These are phyloP conservation scores for Nigrospora oryzae DNA, from an alignment of 2,329 filamentous ascomycete species.

Conservation along the genomic window DNA sequence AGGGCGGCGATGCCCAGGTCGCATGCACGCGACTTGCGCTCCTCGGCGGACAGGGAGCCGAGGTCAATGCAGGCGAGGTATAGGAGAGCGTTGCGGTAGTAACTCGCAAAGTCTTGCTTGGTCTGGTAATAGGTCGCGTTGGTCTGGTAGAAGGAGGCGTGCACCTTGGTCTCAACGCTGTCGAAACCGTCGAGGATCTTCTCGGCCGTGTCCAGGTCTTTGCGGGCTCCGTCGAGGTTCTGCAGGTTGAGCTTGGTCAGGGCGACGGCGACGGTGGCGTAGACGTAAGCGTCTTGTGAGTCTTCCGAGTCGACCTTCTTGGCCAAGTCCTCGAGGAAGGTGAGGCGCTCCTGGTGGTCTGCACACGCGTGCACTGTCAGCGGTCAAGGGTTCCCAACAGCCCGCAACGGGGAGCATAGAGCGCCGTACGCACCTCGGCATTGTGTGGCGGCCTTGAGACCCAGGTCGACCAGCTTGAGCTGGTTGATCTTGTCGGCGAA, in stretches of 20 bases:
- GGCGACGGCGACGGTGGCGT: conserved; percentile 84
- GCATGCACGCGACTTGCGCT: conserved; percentile 79
- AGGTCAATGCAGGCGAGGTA: conserved; percentile 95
- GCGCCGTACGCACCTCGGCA: conserved; percentile 54
- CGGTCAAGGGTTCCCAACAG: not conserved
- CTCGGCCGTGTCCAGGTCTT: conserved; percentile 81
- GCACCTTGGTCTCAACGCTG: conserved; percentile 88
- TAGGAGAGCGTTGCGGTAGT: conserved; percentile 95
- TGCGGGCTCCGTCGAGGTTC: conserved; percentile 74
- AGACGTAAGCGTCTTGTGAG: conserved; percentile 93
- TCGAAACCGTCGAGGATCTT: conserved; percentile 85
- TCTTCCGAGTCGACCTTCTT: conserved; percentile 85
- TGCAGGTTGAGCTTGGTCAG: conserved; percentile 75
- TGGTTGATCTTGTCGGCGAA: conserved; percentile 99
- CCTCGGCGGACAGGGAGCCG: conserved; percentile 60
- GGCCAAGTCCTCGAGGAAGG: conserved; percentile 75
- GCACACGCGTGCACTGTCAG: not conserved
- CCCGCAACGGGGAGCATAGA: not conserved
- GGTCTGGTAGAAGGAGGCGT: conserved; percentile 92
- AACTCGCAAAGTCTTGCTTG: conserved; percentile 87
- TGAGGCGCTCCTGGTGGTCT: conserved; percentile 82
- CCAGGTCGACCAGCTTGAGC: conserved; percentile 88
- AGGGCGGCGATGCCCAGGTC: conserved; percentile 88
- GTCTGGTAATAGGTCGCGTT: conserved; percentile 93
- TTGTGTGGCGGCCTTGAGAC: conserved; percentile 77